Evolutionary conservation across 2,329 filamentous ascomycete genomes (phyloP).

Genomic region (Aspergillus floridensis): DNA sequence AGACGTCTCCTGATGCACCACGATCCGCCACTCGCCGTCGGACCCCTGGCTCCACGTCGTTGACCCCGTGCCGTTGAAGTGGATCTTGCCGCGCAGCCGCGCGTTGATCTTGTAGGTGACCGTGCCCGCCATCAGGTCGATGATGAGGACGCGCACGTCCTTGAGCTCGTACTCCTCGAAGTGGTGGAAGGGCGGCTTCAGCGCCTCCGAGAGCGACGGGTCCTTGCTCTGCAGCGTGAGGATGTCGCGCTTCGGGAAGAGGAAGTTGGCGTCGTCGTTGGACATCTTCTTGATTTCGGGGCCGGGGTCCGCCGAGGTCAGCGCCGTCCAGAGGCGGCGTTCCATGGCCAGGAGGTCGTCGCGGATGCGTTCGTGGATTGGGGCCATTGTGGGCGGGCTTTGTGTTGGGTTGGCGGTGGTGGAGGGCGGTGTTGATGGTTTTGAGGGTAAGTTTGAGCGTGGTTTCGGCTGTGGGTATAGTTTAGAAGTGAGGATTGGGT

Average conservation of each 20-base stretch:
- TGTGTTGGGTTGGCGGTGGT: neutral
- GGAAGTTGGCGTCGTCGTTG: conserved; percentile 30
- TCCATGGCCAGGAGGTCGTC: conserved; percentile 36
- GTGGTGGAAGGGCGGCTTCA: conserved; percentile 35
- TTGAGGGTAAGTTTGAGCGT: too few relatives aligned
- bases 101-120: conserved; percentile 36
- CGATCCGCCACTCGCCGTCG: conserved; percentile 38
- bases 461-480: too few relatives aligned
- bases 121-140: conserved; percentile 37
- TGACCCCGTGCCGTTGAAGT: conserved; percentile 30
- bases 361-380: conserved; percentile 39
- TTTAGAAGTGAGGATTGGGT: too few relatives aligned
- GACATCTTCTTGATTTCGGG: conserved; percentile 34
- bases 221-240: conserved; percentile 32
- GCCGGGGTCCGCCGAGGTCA: conserved; percentile 37
- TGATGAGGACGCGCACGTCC: conserved; percentile 28
- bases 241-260: conserved; percentile 35
- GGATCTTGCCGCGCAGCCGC: conserved; percentile 20
- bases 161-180: conserved; percentile 28
- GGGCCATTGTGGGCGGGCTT: conserved; percentile 26
- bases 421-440: neutral
- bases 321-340: conserved; percentile 37
- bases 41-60: conserved; percentile 39
- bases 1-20: conserved; percentile 36
- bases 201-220: conserved; percentile 20